phyloP scores from a whole-genome alignment of 352 stramenopile species.

The Globisporangium recalcitrans region DNA sequence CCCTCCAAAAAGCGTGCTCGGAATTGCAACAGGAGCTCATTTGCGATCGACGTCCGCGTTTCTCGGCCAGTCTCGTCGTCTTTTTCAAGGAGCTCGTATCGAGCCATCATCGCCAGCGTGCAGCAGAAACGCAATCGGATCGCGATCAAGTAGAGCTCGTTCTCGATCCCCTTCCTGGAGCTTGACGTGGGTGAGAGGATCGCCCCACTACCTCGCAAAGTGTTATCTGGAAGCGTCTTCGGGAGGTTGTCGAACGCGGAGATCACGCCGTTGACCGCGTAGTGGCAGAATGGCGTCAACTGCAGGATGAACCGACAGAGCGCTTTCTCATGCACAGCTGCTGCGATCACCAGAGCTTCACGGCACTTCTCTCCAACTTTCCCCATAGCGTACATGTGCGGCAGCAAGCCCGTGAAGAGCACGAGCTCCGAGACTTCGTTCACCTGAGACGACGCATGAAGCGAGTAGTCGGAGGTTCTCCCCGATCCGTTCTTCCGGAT shows the following conservation, averaged over 20 bases:
- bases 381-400: slow-evolving; percentile 79
- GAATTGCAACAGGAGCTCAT: slow-evolving; percentile 72
- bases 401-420: slow-evolving; percentile 75
- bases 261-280: slow-evolving; percentile 82
- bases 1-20: slow-evolving; percentile 63
- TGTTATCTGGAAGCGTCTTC: slow-evolving; percentile 44
- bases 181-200: slow-evolving; percentile 16
- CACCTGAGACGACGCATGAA: slow-evolving; percentile 19
- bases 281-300: slow-evolving; percentile 85
- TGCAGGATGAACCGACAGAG: slow-evolving; percentile 80
- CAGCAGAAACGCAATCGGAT: slow-evolving; percentile 79
- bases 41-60: slow-evolving; percentile 55
- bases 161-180: slow-evolving; percentile 28
- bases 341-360: slow-evolving; percentile 77
- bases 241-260: slow-evolving; percentile 73
- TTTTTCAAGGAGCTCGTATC: slow-evolving; percentile 52
- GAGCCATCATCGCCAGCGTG: slow-evolving; percentile 77
- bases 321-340: slow-evolving; percentile 64
- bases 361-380: slow-evolving; percentile 82
- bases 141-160: slow-evolving; percentile 53
- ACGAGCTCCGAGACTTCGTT: slow-evolving; percentile 72
- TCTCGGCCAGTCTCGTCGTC: slow-evolving; percentile 39
- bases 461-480: slow-evolving; percentile 21
- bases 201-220: neutral
- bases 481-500: slow-evolving; percentile 30